Conservation (phyloP, 345 rosid genomes). For the Camelina sativa region DNA sequence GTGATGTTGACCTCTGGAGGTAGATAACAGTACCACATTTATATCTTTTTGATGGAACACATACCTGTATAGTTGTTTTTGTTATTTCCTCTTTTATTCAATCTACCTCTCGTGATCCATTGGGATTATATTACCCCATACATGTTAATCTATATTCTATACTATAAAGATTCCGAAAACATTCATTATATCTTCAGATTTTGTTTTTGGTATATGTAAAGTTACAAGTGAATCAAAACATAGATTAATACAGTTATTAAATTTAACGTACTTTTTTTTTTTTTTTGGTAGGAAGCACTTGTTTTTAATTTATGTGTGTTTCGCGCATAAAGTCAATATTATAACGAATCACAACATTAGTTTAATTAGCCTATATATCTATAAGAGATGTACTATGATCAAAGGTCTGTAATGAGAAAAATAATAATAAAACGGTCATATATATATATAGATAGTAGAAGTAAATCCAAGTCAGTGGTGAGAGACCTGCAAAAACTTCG, state of each 20-base stretch:
- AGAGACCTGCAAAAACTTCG: conserved; percentile 43
- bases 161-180: background rate
- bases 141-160: conserved; percentile 1
- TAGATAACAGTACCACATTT: conserved; percentile 37
- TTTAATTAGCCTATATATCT: conserved; percentile 17
- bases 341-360: background rate
- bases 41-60: conserved; percentile 40
- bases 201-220: background rate
- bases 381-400: conserved; percentile 34
- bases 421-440: no score
- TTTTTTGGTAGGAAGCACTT: background rate
- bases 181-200: background rate
- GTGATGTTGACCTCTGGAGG: conserved; percentile 40
- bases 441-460: no score
- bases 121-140: conserved; percentile 13
- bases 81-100: conserved; percentile 17
- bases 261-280: no score
- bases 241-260: no score
- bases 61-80: conserved; percentile 20
- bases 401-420: no score
- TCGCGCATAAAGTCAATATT: background rate
- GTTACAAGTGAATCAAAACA: no score
- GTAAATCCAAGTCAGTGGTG: conserved; percentile 57
- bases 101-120: conserved; percentile 26
- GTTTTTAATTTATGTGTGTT: background rate